Evolutionary conservation across 2,329 filamentous ascomycete species (phyloP), one percentile per base, ranked within the genome.

Genomic region (Dactylonectria estremocensis): DNA sequence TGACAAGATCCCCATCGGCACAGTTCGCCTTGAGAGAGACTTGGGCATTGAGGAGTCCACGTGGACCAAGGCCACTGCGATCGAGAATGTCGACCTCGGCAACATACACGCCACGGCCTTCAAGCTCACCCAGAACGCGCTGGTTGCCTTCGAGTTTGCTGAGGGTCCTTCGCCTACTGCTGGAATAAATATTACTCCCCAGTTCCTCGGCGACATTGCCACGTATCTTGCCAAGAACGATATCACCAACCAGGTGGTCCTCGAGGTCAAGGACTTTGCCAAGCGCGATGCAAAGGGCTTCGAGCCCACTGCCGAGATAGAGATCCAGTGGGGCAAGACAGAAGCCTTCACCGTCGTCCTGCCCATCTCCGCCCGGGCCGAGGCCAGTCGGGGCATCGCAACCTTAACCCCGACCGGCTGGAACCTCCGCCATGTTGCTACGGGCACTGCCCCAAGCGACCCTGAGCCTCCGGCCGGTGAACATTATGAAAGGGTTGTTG

Each of bases 21-120:
- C 46, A 20, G 46, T 49, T 28, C 46, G 46, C 46, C 46, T 49
- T 49, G 46, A 49, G 46, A 20, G 46, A 20, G 46, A 49, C 46
- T 49, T 49, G 46, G 22, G 46, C 46, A 49, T 49, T 28, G 46
- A 14, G 46, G 46, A 49, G 46, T 49, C 18, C 46, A 22, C 11
- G n/a, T 49, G 46, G 46, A 49, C 46, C n/a, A 49, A 49, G 46
- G 46, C 46, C 46, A 49, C 46, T 49, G 46, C 18, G 18, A 49
- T 49, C 22, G 22, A 49, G 18, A 16, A 49, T 22, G 46, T 49
- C 22, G n/a, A 49, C 46, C 46, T 49, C n/a, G 46, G 46, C 46
- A 49, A 49, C 46, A 49, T 49, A 28, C 46, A 49, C 46, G 46
- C 46, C 7, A 49, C 46, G 46, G 22, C 22, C 18, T 49, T 49